A percentile compares a stretch with the other conserved stretches of the same genome.
Evolutionary conservation across 2,329 filamentous ascomycete genomes (phyloP).

Genomic region (Pseudogymnoascus sp.): DNA sequence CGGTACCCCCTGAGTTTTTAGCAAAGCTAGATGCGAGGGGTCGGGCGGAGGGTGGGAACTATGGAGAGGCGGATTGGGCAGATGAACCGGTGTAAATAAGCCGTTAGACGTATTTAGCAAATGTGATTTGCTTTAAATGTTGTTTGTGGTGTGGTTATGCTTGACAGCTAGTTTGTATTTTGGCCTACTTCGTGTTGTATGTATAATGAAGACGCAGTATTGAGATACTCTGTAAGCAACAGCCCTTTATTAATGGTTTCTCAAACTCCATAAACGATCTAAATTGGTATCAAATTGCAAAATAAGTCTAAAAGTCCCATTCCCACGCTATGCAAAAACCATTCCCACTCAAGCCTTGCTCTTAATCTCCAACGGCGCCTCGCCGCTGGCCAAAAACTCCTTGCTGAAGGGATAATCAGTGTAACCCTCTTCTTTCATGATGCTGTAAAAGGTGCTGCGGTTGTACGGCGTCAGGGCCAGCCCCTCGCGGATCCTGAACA

Average conservation of each 20-base stretch:
- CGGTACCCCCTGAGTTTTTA: slow-evolving; percentile 87
- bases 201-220: too few species aligned
- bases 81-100: neutral
- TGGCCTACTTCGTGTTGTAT: too few species aligned
- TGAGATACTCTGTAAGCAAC: too few species aligned
- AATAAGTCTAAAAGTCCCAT: neutral
- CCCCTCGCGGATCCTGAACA: slow-evolving; percentile 31
- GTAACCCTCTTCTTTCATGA: slow-evolving; percentile 29
- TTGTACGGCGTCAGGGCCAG: slow-evolving; percentile 34
- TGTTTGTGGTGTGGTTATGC: too few species aligned
- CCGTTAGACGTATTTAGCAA: too few species aligned
- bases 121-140: too few species aligned
- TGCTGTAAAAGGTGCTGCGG: slow-evolving; percentile 32
- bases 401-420: slow-evolving; percentile 30
- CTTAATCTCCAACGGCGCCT: slow-evolving; percentile 1
- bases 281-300: slow-evolving; percentile 2
- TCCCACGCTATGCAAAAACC: neutral
- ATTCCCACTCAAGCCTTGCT: neutral
- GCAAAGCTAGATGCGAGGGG: slow-evolving; percentile 65
- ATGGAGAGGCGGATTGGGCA: neutral
- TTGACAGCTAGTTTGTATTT: too few species aligned
- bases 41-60: neutral
- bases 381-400: slow-evolving; percentile 20
- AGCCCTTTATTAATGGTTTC: too few species aligned
- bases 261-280: neutral